Percentiles rank a stretch among this genome's conserved stretches.
Evolutionary conservation across 139 green algal genomes (phyloP).

Genomic region (Chlorella ohadii): DNA sequence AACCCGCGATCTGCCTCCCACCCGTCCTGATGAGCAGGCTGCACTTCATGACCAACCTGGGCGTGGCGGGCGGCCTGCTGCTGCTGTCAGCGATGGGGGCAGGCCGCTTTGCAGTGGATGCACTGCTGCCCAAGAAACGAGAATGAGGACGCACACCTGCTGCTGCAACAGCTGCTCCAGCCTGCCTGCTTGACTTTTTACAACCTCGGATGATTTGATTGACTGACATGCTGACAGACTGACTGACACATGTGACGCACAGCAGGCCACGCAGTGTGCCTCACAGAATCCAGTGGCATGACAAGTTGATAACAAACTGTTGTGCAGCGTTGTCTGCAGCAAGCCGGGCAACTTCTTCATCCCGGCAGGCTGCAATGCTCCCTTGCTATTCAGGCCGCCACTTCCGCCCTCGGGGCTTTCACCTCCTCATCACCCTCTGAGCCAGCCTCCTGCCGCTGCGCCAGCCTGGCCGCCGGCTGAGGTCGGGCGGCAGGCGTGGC

Average conservation of each 20-base stretch:
- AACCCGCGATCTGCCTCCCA: too few species aligned
- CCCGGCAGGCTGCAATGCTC: too few species aligned
- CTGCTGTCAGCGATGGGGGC: slow-evolving; percentile 53
- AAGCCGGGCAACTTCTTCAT: too few species aligned
- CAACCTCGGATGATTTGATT: too few species aligned
- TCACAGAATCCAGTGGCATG: too few species aligned
- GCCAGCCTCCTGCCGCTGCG: neutral
- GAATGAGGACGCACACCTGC: neutral
- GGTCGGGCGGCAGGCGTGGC: neutral
- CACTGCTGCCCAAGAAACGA: slow-evolving; percentile 28
- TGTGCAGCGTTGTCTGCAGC: too few species aligned
- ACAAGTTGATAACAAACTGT: too few species aligned
- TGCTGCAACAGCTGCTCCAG: too few species aligned
- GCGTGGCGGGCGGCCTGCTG: slow-evolving; percentile 47
- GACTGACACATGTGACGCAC: too few species aligned
- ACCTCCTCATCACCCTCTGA: neutral
- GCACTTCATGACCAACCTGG: slow-evolving; percentile 65
- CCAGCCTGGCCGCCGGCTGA: neutral
- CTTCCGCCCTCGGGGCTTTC: neutral
- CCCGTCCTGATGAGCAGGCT: slow-evolving; percentile 28
- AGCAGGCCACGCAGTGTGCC: too few species aligned
- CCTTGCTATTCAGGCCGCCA: neutral
- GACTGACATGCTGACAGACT: too few species aligned
- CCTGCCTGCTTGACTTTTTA: too few species aligned
- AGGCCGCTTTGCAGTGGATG: slow-evolving; percentile 48